Percentiles rank a stretch among this genome's conserved stretches.
Conservation (phyloP, 768 basidiomycete species). For the Boletus rubescentipes region DNA sequence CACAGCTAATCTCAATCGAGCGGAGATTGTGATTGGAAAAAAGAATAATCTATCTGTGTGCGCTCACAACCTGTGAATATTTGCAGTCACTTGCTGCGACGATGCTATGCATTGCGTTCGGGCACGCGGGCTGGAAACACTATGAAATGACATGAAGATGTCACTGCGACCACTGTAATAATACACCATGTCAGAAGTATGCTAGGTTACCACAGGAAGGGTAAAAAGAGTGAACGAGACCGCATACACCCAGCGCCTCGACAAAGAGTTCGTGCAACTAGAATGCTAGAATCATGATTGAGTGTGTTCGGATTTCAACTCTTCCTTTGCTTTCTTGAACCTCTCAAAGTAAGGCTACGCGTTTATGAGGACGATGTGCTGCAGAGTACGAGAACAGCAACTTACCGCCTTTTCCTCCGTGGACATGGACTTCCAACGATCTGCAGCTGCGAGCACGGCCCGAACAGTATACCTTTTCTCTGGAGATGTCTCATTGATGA, state of each 20-base stretch:
- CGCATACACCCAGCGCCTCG: slow-evolving; percentile 1
- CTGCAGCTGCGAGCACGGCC: slow-evolving; percentile 16
- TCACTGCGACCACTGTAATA: slow-evolving; percentile 5
- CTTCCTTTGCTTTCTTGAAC: slow-evolving; percentile 14
- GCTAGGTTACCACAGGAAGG: neutral
- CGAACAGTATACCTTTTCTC: slow-evolving; percentile 1
- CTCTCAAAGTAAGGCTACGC: slow-evolving; percentile 24
- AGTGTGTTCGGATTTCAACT: neutral
- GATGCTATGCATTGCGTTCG: slow-evolving; percentile 5
- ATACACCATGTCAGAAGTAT: slow-evolving; percentile 12
- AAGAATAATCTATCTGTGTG: neutral
- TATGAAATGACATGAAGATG: neutral
- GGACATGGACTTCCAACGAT: slow-evolving; percentile 33
- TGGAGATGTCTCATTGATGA: slow-evolving; percentile 9
- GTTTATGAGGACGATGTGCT: neutral
- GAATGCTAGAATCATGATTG: slow-evolving; percentile 9
- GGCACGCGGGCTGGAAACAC: neutral
- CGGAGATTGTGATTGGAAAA: too few relatives aligned
- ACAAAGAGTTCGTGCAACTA: neutral
- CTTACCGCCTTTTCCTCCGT: slow-evolving; percentile 33
- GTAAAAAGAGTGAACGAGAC: slow-evolving; percentile 1
- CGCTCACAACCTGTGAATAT: neutral
- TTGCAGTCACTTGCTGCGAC: neutral
- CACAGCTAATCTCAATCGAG: too few relatives aligned
- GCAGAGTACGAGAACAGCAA: neutral